Evolutionary conservation across 2,329 filamentous ascomycete genomes (phyloP).

Genomic region (Colletotrichum incanum): DNA sequence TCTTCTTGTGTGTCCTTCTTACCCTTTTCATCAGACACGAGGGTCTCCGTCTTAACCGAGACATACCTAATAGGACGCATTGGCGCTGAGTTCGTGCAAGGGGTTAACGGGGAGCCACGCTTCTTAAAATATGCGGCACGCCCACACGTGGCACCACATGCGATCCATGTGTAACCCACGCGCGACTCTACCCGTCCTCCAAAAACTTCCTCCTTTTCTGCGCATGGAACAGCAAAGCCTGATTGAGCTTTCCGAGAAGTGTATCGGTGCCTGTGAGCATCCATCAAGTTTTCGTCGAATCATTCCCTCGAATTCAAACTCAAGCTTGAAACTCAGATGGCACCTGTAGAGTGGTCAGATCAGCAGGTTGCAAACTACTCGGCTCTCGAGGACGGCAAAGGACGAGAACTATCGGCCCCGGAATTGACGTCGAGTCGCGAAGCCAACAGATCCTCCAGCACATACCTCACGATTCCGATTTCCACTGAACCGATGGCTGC

Average conservation of each 20-base stretch:
- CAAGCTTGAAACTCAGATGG: neutral
- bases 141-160: conserved; percentile 10
- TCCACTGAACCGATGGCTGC: neutral
- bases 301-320: too few relatives aligned
- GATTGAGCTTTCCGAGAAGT: neutral
- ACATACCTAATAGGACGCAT: neutral
- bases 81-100: neutral
- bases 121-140: conserved; percentile 11
- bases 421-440: conserved; percentile 7
- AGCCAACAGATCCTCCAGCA: conserved; percentile 22
- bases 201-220: neutral
- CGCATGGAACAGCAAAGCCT: neutral
- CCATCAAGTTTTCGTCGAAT: neutral
- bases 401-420: neutral
- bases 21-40: neutral
- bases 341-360: conserved; percentile 12
- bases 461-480: conserved; percentile 32
- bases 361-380: conserved; percentile 15
- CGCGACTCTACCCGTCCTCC: neutral
- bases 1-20: neutral
- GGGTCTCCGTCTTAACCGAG: neutral
- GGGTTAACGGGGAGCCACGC: neutral
- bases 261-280: neutral
- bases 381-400: neutral
- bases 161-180: neutral